Evolutionary conservation across 352 stramenopile genomes (phyloP).

Genomic region (Globisporangium cederbergense): DNA sequence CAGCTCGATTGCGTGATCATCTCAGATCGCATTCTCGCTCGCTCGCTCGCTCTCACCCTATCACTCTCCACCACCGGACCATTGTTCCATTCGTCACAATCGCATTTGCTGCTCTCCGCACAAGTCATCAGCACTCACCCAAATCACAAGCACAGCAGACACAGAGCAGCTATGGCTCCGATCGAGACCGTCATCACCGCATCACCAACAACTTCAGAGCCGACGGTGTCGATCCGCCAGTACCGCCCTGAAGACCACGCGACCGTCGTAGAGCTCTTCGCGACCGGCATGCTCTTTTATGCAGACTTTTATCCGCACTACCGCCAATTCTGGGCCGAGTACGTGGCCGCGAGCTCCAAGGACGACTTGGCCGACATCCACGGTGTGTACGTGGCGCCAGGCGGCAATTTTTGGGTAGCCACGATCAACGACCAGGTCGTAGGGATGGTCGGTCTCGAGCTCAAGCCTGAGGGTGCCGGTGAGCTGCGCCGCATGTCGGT

Average conservation of each 20-base stretch:
- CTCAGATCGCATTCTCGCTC: too few species aligned
- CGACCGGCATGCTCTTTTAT: constrained; percentile 8
- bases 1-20: neutral
- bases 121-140: neutral
- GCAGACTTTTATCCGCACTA: neutral
- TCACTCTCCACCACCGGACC: neutral
- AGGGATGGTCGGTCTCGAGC: constrained; percentile 22
- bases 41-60: too few species aligned
- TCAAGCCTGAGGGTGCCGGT: constrained; percentile 15
- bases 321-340: constrained; percentile 1
- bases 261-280: constrained; percentile 4
- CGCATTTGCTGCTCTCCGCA: too few species aligned
- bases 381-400: constrained; percentile 28
- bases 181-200: neutral
- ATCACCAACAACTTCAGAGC: neutral
- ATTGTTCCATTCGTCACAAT: too few species aligned
- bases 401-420: constrained; percentile 43
- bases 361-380: constrained; percentile 30
- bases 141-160: neutral
- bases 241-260: neutral
- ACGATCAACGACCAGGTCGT: constrained; percentile 13
- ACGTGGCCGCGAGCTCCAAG: constrained; percentile 1
- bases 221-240: neutral
- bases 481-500: constrained; percentile 31
- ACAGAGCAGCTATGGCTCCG: neutral